Base-by-base conservation (phyloP, 345 rosid species). In the Draba incana region DNA sequence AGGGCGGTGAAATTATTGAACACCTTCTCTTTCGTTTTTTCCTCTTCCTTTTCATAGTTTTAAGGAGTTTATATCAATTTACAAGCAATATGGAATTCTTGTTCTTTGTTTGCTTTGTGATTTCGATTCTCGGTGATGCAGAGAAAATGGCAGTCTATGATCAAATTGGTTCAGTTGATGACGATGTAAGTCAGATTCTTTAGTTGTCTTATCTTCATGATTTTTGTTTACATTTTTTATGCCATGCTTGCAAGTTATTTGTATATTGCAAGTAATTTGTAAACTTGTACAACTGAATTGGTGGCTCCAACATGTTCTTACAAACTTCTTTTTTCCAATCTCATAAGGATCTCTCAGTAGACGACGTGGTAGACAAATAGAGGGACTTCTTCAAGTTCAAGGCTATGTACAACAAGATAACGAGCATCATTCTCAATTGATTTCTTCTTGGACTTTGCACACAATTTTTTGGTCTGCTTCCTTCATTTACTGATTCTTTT, bases 91-190 rank as follows among this genome's bases (percentile, higher is more conserved):
- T n/a, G n/a, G n/a, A n/a, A n/a, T n/a, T n/a, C n/a, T n/a, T n/a
- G n/a, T n/a, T n/a, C n/a, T n/a, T n/a, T n/a, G n/a, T n/a, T n/a
- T n/a, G n/a, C n/a, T n/a, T n/a, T n/a, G n/a, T 89, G 71, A 89
- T 94, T 15, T 88, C 96, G 0, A 78, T 95, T 78, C 91, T 92
- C 1, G 98, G 94, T 5, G 97, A 95, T 75, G 89, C 83, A 70
- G 96, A 92, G 80, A 92, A 92, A 68, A 79, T 90, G 4, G 89
- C 87, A 0, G 52, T 92, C 6, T 89, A 92, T 77, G 97, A 89
- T 57, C 89, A 89, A 82, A 92, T 98, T 59, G 97, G 96, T 42
- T 89, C 89, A 39, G 81, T 84, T 47, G 89, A 94, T 74, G 98
- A 91, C 71, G 88, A 85, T 75, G 98, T 94, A 68, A 89, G 99